Conservation (phyloP, 2,329 filamentous ascomycete genomes). For the Fusarium domesticum region DNA sequence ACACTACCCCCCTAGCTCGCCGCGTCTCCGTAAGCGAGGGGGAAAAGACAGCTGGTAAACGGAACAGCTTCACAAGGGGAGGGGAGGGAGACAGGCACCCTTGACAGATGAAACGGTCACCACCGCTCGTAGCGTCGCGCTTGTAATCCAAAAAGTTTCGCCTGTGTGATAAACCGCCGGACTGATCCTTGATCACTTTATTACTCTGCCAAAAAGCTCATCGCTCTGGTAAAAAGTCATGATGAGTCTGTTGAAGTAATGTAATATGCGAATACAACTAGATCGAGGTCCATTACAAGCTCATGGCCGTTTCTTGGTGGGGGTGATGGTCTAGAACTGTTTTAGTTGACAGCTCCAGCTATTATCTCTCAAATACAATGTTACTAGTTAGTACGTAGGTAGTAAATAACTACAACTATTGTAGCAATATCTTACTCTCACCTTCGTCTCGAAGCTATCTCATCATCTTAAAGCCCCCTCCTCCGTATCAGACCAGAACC, state of each 20-base stretch:
- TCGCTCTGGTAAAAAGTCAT: too few relatives aligned
- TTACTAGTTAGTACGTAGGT: too few relatives aligned
- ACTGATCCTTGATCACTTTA: background rate
- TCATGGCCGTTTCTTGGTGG: too few relatives aligned
- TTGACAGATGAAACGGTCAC: slow-evolving; percentile 27
- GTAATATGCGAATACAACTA: too few relatives aligned
- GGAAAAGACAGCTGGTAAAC: background rate
- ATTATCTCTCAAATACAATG: too few relatives aligned
- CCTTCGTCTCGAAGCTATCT: background rate
- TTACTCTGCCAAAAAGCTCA: too few relatives aligned
- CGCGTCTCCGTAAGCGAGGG: background rate
- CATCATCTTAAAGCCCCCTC: too few relatives aligned
- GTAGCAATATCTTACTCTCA: background rate
- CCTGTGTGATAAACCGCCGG: slow-evolving; percentile 1
- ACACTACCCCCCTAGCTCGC: background rate
- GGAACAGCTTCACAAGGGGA: too few relatives aligned
- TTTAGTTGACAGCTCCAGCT: too few relatives aligned
- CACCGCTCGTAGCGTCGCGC: slow-evolving; percentile 24
- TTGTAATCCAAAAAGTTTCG: slow-evolving; percentile 21
- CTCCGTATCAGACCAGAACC: background rate
- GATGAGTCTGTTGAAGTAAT: too few relatives aligned
- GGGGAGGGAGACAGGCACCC: slow-evolving; percentile 4
- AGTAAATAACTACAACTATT: background rate
- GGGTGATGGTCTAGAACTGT: too few relatives aligned
- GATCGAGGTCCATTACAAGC: too few relatives aligned